These are phyloP conservation scores for Mucor saturninus DNA, from an alignment of 371 early-diverging fungal species.

Conservation along the genomic window DNA sequence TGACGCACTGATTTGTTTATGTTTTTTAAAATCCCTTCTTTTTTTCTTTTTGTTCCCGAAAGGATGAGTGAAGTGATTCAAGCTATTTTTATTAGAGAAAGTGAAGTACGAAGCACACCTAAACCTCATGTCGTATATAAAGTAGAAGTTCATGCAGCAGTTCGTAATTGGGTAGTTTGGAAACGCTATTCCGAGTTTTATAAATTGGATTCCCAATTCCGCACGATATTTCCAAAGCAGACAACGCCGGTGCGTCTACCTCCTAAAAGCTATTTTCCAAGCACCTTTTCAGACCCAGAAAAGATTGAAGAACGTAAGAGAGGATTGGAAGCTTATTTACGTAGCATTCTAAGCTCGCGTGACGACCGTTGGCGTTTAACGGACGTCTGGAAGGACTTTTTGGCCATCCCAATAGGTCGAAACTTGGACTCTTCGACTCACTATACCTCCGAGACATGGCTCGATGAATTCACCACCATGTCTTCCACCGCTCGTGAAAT, in stretches of 20 bases:
- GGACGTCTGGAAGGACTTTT: conserved; percentile 76
- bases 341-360: conserved; percentile 70
- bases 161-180: conserved; percentile 88
- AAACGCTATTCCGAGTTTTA: conserved; percentile 88
- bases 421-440: conserved; percentile 40
- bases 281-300: conserved; percentile 65
- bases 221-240: conserved; percentile 62
- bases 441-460: conserved; percentile 83
- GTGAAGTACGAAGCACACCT: conserved; percentile 66
- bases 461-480: conserved; percentile 75
- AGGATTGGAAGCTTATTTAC: conserved; percentile 81
- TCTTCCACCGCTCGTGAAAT: conserved; percentile 72
- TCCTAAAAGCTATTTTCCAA: conserved; percentile 70
- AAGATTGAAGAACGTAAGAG: conserved; percentile 80
- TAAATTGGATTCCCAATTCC: conserved; percentile 59
- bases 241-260: conserved; percentile 70
- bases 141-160: conserved; percentile 79
- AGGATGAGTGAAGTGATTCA: conserved; percentile 59
- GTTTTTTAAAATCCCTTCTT: conserved; percentile 2
- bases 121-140: conserved; percentile 77
- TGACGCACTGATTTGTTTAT: no score
- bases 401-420: conserved; percentile 69
- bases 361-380: conserved; percentile 85
- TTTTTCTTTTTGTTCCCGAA: background rate
- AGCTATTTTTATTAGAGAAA: conserved; percentile 69